Percentiles rank a stretch among this genome's conserved stretches.
Evolutionary conservation across 2,329 filamentous ascomycete genomes (phyloP).

Genomic region (Colletotrichum falcatum): DNA sequence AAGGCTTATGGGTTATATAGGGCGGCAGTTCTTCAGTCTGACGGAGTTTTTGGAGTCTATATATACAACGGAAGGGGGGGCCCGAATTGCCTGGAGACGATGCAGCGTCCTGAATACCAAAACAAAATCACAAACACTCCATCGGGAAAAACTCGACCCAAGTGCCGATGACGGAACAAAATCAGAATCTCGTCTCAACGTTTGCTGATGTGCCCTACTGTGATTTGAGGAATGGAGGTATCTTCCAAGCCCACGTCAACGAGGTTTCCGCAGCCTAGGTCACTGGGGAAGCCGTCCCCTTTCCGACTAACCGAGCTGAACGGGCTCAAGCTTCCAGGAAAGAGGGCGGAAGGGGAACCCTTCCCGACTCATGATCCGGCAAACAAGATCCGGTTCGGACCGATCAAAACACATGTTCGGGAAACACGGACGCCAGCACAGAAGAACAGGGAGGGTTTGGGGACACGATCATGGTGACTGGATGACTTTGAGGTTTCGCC

Average conservation of each 20-base stretch:
- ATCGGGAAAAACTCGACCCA: neutral
- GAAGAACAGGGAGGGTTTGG: neutral
- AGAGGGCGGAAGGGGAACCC: too few species aligned
- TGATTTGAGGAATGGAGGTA: too few species aligned
- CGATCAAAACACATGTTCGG: neutral
- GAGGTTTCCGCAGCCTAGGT: too few species aligned
- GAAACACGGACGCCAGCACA: neutral
- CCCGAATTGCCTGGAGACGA: slow-evolving; percentile 24
- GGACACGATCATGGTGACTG: neutral
- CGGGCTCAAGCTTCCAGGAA: neutral
- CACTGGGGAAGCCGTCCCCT: too few species aligned
- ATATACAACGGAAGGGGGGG: neutral
- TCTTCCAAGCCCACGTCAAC: too few species aligned
- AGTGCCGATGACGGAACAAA: neutral
- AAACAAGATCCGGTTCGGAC: neutral
- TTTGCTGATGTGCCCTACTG: neutral
- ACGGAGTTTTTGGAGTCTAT: slow-evolving; percentile 39
- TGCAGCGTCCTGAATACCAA: slow-evolving; percentile 38
- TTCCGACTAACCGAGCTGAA: neutral
- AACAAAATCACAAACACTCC: neutral
- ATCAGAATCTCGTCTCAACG: neutral
- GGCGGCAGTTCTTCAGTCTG: slow-evolving; percentile 34
- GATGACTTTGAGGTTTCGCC: neutral
- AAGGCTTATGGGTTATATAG: slow-evolving; percentile 21
- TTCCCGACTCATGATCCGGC: neutral